A percentile compares a stretch with the other conserved stretches of the same genome.
phyloP scores from a whole-genome alignment of 202 grass and related monocot species.

The Cymbopogon flexuosus region DNA sequence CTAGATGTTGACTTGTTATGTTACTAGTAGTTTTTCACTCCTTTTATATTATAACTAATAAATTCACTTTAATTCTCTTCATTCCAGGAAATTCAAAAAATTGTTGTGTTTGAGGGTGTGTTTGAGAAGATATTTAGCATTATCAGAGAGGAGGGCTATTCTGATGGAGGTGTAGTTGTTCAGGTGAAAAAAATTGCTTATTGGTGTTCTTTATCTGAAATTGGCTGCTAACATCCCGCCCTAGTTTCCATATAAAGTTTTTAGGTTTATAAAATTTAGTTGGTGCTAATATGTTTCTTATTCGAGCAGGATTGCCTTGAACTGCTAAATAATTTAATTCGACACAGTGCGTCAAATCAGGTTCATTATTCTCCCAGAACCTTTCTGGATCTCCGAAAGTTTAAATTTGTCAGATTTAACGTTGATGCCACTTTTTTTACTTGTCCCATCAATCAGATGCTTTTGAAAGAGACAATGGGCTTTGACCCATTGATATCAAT shows the following conservation, averaged over 20 bases:
- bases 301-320: slow-evolving; percentile 88
- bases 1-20: slow-evolving; percentile 27
- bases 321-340: slow-evolving; percentile 92
- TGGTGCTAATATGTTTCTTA: slow-evolving; percentile 40
- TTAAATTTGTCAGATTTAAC: slow-evolving; percentile 11
- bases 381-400: slow-evolving; percentile 21
- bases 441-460: slow-evolving; percentile 57
- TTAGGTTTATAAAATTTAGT: background rate
- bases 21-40: background rate
- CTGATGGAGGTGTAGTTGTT: slow-evolving; percentile 98
- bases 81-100: slow-evolving; percentile 99
- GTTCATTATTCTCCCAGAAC: slow-evolving; percentile 35
- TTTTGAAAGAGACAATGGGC: slow-evolving; percentile 95
- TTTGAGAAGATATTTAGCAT: slow-evolving; percentile 99
- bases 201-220: slow-evolving; percentile 14
- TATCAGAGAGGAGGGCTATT: slow-evolving; percentile 93
- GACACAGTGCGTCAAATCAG: slow-evolving; percentile 87
- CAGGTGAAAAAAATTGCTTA: slow-evolving; percentile 54
- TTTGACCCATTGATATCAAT: slow-evolving; percentile 96
- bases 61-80: background rate
- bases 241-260: background rate
- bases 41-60: background rate
- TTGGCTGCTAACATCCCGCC: background rate
- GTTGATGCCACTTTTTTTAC: slow-evolving; percentile 28
- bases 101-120: slow-evolving; percentile 92